Percentiles rank a stretch among this genome's conserved stretches.
phyloP scores from a whole-genome alignment of 495 filamentous ascomycete species.

The Symbiotaphrina buchneri region DNA sequence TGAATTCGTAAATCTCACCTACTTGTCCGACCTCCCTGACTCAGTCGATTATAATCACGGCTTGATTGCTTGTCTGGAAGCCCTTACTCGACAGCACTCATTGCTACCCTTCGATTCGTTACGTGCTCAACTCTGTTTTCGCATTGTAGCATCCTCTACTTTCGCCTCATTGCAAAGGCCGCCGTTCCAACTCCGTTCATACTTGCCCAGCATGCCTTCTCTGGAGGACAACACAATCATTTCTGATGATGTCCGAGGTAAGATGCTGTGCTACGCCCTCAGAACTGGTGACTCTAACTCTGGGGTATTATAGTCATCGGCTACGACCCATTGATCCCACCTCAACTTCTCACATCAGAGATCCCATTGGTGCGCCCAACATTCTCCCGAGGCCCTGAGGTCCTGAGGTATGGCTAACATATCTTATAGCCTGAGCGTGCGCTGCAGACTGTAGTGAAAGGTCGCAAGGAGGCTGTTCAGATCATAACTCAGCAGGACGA shows the following conservation, averaged over 20 bases:
- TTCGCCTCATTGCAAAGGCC: not conserved
- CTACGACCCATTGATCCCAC: constrained; percentile 85
- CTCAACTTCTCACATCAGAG: constrained; percentile 69
- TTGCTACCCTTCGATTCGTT: not conserved
- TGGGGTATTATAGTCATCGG: constrained; percentile 43
- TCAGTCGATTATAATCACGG: not conserved
- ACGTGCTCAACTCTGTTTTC: not conserved
- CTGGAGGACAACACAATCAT: not conserved
- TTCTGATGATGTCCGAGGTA: constrained; percentile 5
- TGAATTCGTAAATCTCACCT: too few species aligned
- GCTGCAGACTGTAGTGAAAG: constrained; percentile 47
- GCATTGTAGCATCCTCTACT: not conserved
- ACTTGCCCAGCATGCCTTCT: not conserved
- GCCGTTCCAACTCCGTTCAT: not conserved
- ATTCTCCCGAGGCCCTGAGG: not conserved
- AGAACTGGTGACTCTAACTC: not conserved
- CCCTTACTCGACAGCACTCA: not conserved
- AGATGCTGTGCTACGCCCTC: not conserved
- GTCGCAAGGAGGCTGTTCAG: constrained; percentile 58
- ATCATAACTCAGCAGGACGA: constrained; percentile 64
- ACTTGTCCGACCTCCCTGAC: too few species aligned
- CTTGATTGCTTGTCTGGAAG: not conserved
- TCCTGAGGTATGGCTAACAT: not conserved
- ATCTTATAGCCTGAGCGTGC: constrained; percentile 7
- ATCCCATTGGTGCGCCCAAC: constrained; percentile 50